These are phyloP conservation scores for Tremella mesenterica DNA, from an alignment of 768 basidiomycete genomes.

Conservation along the genomic window DNA sequence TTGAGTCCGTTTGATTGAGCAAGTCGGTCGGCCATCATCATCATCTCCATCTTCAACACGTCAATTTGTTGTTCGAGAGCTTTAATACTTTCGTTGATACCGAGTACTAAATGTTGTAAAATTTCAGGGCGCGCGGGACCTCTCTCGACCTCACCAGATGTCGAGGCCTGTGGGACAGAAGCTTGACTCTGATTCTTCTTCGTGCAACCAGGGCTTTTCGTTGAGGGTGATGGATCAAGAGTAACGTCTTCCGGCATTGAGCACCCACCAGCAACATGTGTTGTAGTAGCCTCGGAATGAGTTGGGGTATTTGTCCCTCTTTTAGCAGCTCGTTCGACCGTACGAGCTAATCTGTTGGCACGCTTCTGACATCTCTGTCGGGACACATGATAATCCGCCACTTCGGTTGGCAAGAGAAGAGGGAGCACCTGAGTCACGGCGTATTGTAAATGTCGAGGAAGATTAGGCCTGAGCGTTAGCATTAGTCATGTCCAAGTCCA, in stretches of 20 bases:
- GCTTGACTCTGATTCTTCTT: not conserved
- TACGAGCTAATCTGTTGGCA: constrained; percentile 12
- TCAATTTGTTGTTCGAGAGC: constrained; percentile 32
- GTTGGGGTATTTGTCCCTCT: too few species aligned
- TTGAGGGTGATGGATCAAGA: too few species aligned
- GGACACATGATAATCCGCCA: constrained; percentile 33
- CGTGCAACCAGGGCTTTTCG: not conserved
- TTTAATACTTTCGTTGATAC: constrained; percentile 43
- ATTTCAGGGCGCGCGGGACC: constrained; percentile 19
- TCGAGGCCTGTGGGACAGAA: not conserved
- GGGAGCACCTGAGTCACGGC: constrained; percentile 23
- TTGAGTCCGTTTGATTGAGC: not conserved
- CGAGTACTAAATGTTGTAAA: constrained; percentile 32
- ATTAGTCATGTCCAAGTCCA: not conserved
- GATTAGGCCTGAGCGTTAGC: constrained; percentile 23
- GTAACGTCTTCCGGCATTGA: not conserved
- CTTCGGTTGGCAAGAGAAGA: constrained; percentile 15
- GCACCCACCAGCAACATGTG: not conserved
- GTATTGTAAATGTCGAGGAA: constrained; percentile 30
- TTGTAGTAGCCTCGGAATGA: too few species aligned
- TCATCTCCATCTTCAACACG: constrained; percentile 22
- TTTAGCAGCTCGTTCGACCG: not conserved
- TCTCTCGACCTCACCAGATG: not conserved
- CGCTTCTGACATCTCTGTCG: constrained; percentile 27
- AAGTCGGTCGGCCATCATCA: constrained; percentile 23